Evolutionary conservation across 192 early-diverging fungal species (phyloP).

Genomic region (Coemansia sp.): DNA sequence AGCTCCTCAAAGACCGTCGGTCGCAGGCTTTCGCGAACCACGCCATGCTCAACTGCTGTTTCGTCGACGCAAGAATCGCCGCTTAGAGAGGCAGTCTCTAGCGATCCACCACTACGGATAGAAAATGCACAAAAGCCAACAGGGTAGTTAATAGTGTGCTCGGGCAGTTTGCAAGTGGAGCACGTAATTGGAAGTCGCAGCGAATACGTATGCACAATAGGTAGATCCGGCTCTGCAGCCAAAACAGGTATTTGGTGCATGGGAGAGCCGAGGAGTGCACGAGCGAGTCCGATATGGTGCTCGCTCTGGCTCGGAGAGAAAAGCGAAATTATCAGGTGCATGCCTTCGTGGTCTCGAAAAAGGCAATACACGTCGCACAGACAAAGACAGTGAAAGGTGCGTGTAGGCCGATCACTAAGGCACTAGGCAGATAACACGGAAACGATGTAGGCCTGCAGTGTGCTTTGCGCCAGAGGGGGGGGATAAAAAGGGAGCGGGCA

Average conservation of each 20-base stretch:
- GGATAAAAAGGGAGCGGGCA: not conserved
- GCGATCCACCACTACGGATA: constrained; percentile 33
- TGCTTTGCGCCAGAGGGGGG: not conserved
- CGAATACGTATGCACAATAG: not conserved
- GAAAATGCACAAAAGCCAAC: not conserved
- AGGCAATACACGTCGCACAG: not conserved
- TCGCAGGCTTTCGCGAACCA: constrained; percentile 47
- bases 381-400: not conserved
- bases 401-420: constrained; percentile 1
- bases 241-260: not conserved
- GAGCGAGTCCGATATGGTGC: not conserved
- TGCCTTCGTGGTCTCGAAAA: not conserved
- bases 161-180: not conserved
- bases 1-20: constrained; percentile 53
- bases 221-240: not conserved
- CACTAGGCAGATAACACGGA: not conserved
- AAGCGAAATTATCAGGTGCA: not conserved
- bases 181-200: not conserved
- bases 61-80: constrained; percentile 51
- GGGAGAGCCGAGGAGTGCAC: not conserved
- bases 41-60: constrained; percentile 17
- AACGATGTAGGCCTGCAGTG: not conserved
- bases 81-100: constrained; percentile 49
- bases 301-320: not conserved
- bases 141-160: not conserved